phyloP scores from a whole-genome alignment of 2,329 filamentous ascomycete genomes.

The Akanthomyces uredinophilus region DNA sequence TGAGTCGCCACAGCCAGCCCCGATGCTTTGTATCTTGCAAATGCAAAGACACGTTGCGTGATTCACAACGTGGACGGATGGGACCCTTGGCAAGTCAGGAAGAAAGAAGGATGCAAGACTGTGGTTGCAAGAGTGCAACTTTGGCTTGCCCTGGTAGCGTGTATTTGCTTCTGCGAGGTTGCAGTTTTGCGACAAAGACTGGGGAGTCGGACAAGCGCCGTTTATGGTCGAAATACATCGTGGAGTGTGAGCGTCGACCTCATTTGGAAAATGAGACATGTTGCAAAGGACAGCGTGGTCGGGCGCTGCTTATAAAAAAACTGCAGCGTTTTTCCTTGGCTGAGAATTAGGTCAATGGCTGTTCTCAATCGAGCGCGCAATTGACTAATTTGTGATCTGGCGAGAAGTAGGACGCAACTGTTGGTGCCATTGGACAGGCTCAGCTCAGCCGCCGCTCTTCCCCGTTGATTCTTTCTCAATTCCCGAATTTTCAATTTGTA shows the following conservation, averaged over 20 bases:
- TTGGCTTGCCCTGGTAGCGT: not conserved
- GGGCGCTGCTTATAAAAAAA: no score
- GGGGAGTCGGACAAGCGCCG: not conserved
- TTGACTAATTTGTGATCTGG: no score
- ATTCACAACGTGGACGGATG: not conserved
- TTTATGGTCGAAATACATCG: not conserved
- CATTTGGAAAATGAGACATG: not conserved
- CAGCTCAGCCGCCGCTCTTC: no score
- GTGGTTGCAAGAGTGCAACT: not conserved
- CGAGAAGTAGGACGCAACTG: no score
- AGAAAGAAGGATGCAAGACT: not conserved
- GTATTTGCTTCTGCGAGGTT: not conserved
- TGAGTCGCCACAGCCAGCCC: not conserved
- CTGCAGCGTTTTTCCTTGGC: no score
- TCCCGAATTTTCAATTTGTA: no score
- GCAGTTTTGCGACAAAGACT: not conserved
- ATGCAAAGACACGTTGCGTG: not conserved
- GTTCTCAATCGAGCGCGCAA: no score
- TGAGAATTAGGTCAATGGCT: no score
- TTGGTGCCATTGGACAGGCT: no score
- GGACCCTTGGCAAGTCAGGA: not conserved
- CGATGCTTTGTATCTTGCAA: not conserved
- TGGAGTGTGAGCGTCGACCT: not conserved
- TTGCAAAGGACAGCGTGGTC: not conserved
- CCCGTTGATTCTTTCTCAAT: no score